phyloP scores from a whole-genome alignment of 2,329 filamentous ascomycete genomes.

The Paracoccidioides brasiliensis region DNA sequence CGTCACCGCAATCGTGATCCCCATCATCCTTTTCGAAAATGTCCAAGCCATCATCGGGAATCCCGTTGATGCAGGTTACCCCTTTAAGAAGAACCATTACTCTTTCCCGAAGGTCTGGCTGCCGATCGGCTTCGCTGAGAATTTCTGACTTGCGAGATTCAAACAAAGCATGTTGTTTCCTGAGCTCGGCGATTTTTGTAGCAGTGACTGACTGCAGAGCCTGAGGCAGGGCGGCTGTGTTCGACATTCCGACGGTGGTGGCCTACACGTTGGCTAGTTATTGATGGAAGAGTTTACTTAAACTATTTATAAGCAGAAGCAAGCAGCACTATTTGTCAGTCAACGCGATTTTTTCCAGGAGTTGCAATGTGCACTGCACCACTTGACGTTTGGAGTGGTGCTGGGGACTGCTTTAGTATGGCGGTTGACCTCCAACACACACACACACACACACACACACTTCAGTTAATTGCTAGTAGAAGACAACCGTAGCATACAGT shows the following conservation, averaged over 20 bases:
- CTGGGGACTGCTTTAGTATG: too few relatives aligned
- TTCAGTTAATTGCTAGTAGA: too few relatives aligned
- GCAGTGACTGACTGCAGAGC: slow-evolving; percentile 43
- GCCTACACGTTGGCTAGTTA: background rate
- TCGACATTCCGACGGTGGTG: slow-evolving; percentile 15
- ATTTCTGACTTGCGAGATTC: slow-evolving; percentile 35
- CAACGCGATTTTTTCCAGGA: too few relatives aligned
- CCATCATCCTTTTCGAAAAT: slow-evolving; percentile 12
- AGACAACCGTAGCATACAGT: too few relatives aligned
- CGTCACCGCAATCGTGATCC: slow-evolving; percentile 17
- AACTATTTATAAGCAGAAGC: background rate
- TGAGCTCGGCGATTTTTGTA: slow-evolving; percentile 45
- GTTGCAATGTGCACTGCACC: too few relatives aligned
- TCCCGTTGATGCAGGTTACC: slow-evolving; percentile 25
- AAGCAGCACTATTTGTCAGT: too few relatives aligned
- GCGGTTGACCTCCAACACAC: too few relatives aligned
- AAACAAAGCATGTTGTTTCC: slow-evolving; percentile 39
- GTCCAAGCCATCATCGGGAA: slow-evolving; percentile 24
- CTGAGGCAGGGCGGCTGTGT: slow-evolving; percentile 34
- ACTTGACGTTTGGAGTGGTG: too few relatives aligned
- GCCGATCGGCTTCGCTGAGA: slow-evolving; percentile 20
- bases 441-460: too few relatives aligned
- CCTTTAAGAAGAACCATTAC: slow-evolving; percentile 26
- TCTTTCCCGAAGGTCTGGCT: slow-evolving; percentile 19
- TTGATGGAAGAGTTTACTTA: background rate